Conservation (phyloP, 257 asterid genomes). For the Fraxinus americana region DNA sequence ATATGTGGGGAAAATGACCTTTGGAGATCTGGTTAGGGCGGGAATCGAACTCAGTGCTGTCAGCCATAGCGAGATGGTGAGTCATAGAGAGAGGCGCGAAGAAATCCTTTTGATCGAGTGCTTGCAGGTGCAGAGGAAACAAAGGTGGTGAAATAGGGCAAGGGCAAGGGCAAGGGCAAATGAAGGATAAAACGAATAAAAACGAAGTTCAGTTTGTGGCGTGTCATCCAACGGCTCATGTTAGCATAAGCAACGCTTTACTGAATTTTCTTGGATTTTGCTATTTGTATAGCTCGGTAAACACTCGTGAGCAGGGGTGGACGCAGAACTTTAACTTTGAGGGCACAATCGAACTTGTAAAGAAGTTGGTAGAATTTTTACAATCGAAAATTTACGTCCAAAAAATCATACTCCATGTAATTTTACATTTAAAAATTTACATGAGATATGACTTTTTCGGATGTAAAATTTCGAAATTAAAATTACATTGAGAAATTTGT, state of each 20-base stretch:
- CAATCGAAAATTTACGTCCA: too few species aligned
- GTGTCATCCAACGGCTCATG: conserved; percentile 22
- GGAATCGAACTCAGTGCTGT: conserved; percentile 47
- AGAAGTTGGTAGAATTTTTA: too few species aligned
- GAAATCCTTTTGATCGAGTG: conserved; percentile 29
- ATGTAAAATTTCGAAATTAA: too few species aligned
- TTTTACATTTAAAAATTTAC: too few species aligned
- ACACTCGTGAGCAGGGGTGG: too few species aligned
- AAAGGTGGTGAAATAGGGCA: conserved; percentile 33
- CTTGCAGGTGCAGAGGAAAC: conserved; percentile 31
- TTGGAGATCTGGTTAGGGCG: conserved; percentile 56
- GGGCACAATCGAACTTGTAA: too few species aligned
- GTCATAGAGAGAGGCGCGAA: conserved; percentile 21
- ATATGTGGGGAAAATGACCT: conserved; percentile 27
- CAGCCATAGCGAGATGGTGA: conserved; percentile 50
- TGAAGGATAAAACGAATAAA: conserved; percentile 14
- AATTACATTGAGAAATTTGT: too few species aligned
- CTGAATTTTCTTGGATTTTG: too few species aligned
- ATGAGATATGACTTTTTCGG: too few species aligned
- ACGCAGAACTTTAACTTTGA: too few species aligned
- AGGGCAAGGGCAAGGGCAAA: conserved; percentile 32
- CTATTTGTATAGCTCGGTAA: too few species aligned
- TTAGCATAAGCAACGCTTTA: not conserved
- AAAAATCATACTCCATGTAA: too few species aligned
- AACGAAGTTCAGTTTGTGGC: conserved; percentile 4